Evolutionary conservation across 1,139 yeast genomes (phyloP).

Genomic region (Geotrichum europaeum): DNA sequence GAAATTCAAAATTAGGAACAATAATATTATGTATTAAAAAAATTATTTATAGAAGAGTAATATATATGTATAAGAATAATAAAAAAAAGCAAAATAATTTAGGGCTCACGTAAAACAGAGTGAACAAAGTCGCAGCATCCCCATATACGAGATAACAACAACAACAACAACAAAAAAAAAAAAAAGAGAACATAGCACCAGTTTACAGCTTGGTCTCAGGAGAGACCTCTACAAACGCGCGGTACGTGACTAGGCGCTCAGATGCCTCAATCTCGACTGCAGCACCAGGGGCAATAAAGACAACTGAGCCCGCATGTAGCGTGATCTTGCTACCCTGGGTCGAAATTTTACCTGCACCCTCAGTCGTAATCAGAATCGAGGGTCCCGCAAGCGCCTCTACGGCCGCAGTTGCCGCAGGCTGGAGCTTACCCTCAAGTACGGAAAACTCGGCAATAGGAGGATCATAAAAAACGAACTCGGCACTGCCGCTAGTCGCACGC

Average conservation of each 20-base stretch:
- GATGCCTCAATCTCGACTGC: constrained; percentile 53
- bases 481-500: constrained; percentile 53
- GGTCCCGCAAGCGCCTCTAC: constrained; percentile 64
- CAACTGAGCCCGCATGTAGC: constrained; percentile 64
- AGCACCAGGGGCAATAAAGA: constrained; percentile 74
- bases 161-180: no score
- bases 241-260: constrained; percentile 23
- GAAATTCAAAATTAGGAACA: no score
- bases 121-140: neutral
- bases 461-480: constrained; percentile 59
- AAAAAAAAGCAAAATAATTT: no score
- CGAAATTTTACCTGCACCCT: constrained; percentile 63
- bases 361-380: constrained; percentile 75
- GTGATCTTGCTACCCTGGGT: constrained; percentile 40
- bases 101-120: neutral
- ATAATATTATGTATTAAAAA: no score
- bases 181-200: neutral
- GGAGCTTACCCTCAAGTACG: constrained; percentile 68
- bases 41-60: no score
- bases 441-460: constrained; percentile 97
- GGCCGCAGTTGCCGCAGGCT: constrained; percentile 44
- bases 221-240: constrained; percentile 24
- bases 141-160: neutral
- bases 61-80: no score
- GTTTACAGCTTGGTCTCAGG: neutral